These are phyloP conservation scores for Cyclotella atomus DNA, from an alignment of 108 stramenopile species.

Conservation along the genomic window DNA sequence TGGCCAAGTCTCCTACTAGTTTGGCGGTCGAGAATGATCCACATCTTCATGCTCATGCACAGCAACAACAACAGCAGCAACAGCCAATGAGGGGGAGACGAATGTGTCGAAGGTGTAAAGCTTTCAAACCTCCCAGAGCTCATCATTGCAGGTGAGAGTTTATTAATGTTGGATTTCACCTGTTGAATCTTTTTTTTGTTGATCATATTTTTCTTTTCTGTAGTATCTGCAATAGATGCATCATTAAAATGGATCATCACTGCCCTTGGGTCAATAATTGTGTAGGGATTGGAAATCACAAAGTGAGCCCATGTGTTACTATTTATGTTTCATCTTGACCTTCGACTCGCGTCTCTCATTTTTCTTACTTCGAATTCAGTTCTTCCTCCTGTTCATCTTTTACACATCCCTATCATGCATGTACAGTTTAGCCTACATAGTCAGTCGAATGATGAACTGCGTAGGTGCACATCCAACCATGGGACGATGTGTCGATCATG, in stretches of 20 bases:
- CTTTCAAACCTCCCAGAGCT: slow-evolving; percentile 90
- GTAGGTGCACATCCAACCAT: slow-evolving; percentile 43
- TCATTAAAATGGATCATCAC: slow-evolving; percentile 94
- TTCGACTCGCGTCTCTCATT: too few relatives aligned
- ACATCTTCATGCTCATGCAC: slow-evolving; percentile 12
- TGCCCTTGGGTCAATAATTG: slow-evolving; percentile 99
- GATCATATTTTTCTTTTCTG: not conserved
- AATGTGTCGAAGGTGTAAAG: slow-evolving; percentile 82
- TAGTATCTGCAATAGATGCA: slow-evolving; percentile 88
- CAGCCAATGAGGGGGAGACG: slow-evolving; percentile 49
- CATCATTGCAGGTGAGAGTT: slow-evolving; percentile 64
- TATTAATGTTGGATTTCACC: not conserved
- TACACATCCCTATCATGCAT: slow-evolving; percentile 92
- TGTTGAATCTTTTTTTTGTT: slow-evolving; percentile 26
- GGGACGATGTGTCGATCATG: slow-evolving; percentile 72
- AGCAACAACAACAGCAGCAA: not conserved
- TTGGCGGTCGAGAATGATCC: slow-evolving; percentile 8
- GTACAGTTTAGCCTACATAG: slow-evolving; percentile 82
- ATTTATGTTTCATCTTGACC: too few relatives aligned
- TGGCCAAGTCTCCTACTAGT: slow-evolving; percentile 3
- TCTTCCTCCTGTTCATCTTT: slow-evolving; percentile 97
- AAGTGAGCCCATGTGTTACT: slow-evolving; percentile 55
- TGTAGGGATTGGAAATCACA: slow-evolving; percentile 99
- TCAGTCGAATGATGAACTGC: slow-evolving; percentile 71
- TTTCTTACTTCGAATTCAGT: slow-evolving; percentile 50